Conservation (phyloP, 805 yeast species). For the Pichia gijzeniarum region DNA sequence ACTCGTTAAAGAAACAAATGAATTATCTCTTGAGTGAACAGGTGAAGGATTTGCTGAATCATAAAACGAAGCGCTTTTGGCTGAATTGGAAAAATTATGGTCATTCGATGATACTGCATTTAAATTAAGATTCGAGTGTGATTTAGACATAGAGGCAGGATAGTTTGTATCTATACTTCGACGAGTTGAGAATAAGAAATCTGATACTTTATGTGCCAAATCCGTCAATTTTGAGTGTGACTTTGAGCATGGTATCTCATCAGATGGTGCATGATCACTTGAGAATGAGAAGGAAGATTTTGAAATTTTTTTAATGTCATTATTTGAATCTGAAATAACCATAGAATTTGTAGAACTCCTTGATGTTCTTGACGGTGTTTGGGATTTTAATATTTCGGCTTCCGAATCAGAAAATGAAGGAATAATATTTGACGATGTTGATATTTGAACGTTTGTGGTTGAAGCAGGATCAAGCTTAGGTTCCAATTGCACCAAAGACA, state of each 20-base stretch:
- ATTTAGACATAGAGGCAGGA: too few species aligned
- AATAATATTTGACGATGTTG: background rate
- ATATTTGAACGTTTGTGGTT: conserved; percentile 5
- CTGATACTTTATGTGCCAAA: conserved; percentile 26
- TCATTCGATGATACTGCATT: background rate
- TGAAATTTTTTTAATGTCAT: background rate
- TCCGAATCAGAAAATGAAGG: background rate
- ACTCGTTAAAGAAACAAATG: conserved; percentile 23
- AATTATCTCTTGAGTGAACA: conserved; percentile 18
- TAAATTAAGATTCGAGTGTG: too few species aligned
- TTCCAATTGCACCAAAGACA: conserved; percentile 1
- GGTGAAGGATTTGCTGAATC: conserved; percentile 15
- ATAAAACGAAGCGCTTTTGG: background rate
- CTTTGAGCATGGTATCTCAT: background rate
- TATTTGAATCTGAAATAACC: background rate
- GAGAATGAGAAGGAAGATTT: background rate
- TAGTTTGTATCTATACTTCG: conserved; percentile 16
- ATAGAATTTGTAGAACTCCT: conserved; percentile 6
- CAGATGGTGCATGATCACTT: background rate
- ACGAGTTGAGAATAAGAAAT: conserved; percentile 18
- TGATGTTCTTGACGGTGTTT: conserved; percentile 3
- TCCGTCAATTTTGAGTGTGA: conserved; percentile 25
- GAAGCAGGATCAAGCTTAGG: conserved; percentile 1
- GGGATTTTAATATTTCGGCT: background rate
- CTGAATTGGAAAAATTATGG: background rate